Conservation (phyloP, 73 alveolate genomes). For the Uronychia binucleata region DNA sequence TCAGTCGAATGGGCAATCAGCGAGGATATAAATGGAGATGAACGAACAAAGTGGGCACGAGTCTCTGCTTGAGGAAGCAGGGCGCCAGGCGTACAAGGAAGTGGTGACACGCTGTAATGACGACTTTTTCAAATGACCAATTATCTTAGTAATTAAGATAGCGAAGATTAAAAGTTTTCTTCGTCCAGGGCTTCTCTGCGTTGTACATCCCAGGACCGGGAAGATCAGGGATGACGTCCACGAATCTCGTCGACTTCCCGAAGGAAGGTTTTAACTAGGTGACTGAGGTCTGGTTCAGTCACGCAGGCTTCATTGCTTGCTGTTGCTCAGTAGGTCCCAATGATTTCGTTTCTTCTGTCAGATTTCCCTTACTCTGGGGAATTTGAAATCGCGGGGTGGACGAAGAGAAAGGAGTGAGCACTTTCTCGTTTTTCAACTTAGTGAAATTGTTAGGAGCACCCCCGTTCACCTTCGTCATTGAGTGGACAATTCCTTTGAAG, state of each 20-base stretch:
- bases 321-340: too few species aligned
- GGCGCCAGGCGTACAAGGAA: neutral
- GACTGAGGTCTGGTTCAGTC: too few species aligned
- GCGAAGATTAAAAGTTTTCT: neutral
- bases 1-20: too few species aligned
- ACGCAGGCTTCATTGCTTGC: too few species aligned
- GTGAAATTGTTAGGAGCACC: neutral
- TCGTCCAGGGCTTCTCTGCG: neutral
- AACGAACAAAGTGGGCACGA: too few species aligned
- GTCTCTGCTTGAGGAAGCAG: neutral
- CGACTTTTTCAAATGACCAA: neutral
- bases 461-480: neutral
- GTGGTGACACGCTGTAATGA: neutral
- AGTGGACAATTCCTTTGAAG: neutral
- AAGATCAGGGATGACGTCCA: neutral
- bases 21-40: too few species aligned
- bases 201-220: neutral
- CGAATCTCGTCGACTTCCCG: neutral
- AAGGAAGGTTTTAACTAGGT: neutral
- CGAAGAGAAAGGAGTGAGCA: neutral
- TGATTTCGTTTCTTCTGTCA: too few species aligned
- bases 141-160: neutral
- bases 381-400: neutral
- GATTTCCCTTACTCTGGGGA: neutral
- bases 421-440: neutral